These are phyloP conservation scores for Coemansia sp. DNA, from an alignment of 192 early-diverging fungal genomes.

Conservation along the genomic window DNA sequence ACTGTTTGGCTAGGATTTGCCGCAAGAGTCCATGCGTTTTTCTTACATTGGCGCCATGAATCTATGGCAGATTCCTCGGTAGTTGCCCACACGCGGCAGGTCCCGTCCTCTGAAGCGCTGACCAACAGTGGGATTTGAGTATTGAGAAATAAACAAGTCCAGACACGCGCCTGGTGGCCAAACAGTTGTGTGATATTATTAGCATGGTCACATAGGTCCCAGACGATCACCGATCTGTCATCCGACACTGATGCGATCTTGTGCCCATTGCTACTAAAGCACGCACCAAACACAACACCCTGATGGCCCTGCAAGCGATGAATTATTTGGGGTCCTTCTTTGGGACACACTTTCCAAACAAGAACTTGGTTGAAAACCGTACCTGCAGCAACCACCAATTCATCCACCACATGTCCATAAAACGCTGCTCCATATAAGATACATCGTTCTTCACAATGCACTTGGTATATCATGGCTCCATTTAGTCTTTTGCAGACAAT, in stretches of 20 bases:
- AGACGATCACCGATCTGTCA: slow-evolving; percentile 79
- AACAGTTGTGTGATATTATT: slow-evolving; percentile 22
- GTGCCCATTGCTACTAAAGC: slow-evolving; percentile 63
- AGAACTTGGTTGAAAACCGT: slow-evolving; percentile 85
- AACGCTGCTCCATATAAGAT: slow-evolving; percentile 78
- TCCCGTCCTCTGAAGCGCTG: slow-evolving; percentile 63
- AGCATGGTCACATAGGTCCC: slow-evolving; percentile 35
- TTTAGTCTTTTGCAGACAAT: slow-evolving; percentile 10
- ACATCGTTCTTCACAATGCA: slow-evolving; percentile 67
- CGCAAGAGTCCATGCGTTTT: slow-evolving; percentile 81
- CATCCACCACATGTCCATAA: slow-evolving; percentile 56
- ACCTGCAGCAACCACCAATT: slow-evolving; percentile 65
- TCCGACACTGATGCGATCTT: slow-evolving; percentile 73
- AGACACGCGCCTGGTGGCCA: slow-evolving; percentile 79
- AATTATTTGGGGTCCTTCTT: neutral
- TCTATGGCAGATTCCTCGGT: neutral
- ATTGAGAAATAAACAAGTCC: slow-evolving; percentile 68
- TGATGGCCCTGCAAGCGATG: slow-evolving; percentile 26
- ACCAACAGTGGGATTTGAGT: slow-evolving; percentile 52
- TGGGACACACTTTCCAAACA: slow-evolving; percentile 56
- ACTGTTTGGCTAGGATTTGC: slow-evolving; percentile 54
- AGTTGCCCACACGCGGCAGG: slow-evolving; percentile 3
- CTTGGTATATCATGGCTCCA: slow-evolving; percentile 22
- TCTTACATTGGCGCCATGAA: slow-evolving; percentile 60
- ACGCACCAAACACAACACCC: slow-evolving; percentile 78